These are phyloP conservation scores for Rubus parviflorus DNA, from an alignment of 306 rosid genomes.

Conservation along the genomic window DNA sequence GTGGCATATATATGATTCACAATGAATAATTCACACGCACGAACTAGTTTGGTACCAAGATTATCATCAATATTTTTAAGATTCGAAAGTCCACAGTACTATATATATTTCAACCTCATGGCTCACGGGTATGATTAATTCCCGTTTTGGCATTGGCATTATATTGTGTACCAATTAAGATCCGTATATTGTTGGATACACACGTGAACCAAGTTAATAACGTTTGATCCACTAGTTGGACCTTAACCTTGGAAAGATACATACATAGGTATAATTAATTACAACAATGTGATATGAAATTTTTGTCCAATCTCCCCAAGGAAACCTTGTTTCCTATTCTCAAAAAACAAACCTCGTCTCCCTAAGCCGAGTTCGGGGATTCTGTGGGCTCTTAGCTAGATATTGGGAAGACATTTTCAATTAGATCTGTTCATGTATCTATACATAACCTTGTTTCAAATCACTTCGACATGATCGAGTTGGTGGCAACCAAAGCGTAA, in stretches of 20 bases:
- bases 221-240: too few relatives aligned
- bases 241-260: too few relatives aligned
- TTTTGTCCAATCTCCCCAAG: too few relatives aligned
- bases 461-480: not conserved
- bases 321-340: too few relatives aligned
- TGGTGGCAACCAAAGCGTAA: not conserved
- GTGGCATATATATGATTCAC: conserved; percentile 9
- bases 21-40: not conserved
- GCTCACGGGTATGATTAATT: conserved; percentile 24
- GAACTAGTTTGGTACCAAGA: too few relatives aligned
- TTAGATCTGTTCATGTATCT: not conserved
- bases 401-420: not conserved
- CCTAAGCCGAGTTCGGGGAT: not conserved
- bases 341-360: too few relatives aligned
- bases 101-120: conserved; percentile 23
- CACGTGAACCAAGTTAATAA: too few relatives aligned
- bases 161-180: too few relatives aligned
- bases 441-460: not conserved
- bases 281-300: too few relatives aligned
- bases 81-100: not conserved
- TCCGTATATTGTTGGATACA: too few relatives aligned
- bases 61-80: not conserved
- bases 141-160: too few relatives aligned
- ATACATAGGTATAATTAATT: too few relatives aligned
- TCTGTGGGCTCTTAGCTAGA: conserved; percentile 2